phyloP scores from a whole-genome alignment of 305 asterid genomes.

The Rubia balearica region DNA sequence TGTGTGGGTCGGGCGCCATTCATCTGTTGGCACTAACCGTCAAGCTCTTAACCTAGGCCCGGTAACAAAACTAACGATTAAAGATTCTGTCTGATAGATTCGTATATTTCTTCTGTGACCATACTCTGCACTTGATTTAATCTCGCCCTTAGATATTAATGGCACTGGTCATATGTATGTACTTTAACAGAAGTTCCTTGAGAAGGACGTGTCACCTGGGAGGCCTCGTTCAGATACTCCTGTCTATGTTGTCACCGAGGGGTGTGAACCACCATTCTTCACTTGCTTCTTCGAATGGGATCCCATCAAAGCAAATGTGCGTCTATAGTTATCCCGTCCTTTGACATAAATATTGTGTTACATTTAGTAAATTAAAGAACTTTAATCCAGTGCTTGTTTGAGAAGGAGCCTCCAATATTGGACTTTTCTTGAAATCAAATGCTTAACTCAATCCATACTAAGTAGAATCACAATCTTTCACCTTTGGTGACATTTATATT shows the following conservation, averaged over 20 bases:
- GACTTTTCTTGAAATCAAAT: too few species aligned
- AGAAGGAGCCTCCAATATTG: too few species aligned
- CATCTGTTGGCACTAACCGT: conserved; percentile 23
- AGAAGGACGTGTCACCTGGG: conserved; percentile 45
- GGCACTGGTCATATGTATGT: neutral
- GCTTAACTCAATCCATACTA: too few species aligned
- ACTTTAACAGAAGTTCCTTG: conserved; percentile 47
- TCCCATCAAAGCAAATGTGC: conserved; percentile 54
- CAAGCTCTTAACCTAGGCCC: conserved; percentile 26
- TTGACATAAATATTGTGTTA: too few species aligned
- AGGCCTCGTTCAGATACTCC: conserved; percentile 50
- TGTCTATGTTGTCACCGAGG: conserved; percentile 63
- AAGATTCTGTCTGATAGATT: conserved; percentile 2
- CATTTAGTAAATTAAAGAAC: too few species aligned
- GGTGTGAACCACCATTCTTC: conserved; percentile 72
- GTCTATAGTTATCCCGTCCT: conserved; percentile 21
- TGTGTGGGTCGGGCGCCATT: conserved; percentile 73
- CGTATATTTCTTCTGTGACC: neutral
- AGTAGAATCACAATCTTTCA: too few species aligned
- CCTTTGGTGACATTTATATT: neutral
- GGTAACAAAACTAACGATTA: conserved; percentile 25
- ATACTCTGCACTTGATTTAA: neutral
- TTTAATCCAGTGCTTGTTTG: too few species aligned
- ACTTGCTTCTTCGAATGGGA: conserved; percentile 87
- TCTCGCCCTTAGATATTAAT: neutral